Evolutionary conservation across 1,284 basidiomycete species (phyloP), one percentile per base, ranked within the genome.

Genomic region (Tetrapyrgos nigripes): DNA sequence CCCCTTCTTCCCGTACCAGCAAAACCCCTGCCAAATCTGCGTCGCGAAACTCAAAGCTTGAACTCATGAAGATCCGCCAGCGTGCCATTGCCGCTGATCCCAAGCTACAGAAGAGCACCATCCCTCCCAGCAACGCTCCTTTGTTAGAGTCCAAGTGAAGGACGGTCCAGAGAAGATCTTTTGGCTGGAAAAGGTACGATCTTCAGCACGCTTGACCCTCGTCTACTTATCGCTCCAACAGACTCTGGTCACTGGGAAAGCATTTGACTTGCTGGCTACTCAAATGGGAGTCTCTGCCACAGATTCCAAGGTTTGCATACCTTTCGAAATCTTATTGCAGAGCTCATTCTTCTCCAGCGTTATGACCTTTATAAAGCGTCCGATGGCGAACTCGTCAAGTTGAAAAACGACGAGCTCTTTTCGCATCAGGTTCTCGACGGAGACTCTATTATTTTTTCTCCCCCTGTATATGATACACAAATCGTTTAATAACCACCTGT

Each of bases 51-150:
- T 88, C 87, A 64, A 85, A 85, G 65, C 71, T 92, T 11, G 82
- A 87, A 65, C 66, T 86, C 8, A 90, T 93, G 82, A 90, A 86
- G 67, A 83, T 92, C 81, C 84, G 87, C 52, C 89, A 89, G 68
- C 79, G 76, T 50, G 91, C 91, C 11, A 64, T 76, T 40, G 83
- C 91, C 5, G 84, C 77, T 3, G 86, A 92, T 64, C 77, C 81
- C 11, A 85, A 79, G 65, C 84, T 87, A 65, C 80, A 75, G 53
- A 55, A 68, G 2, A 72, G 76, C 17, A 70, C 74, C 21, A 72
- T 85, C 3, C 83, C 26, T 62, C 83, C 24, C 79, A 82, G 37
- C 77, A 89, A 57, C 83, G 89, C 26, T 62, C 90, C 45, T 82
- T 90, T 67, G 66, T 91, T 35, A 82, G 75, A 50, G 77, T 85